phyloP scores from a whole-genome alignment of 305 asterid species.

The Fraxinus platypoda region DNA sequence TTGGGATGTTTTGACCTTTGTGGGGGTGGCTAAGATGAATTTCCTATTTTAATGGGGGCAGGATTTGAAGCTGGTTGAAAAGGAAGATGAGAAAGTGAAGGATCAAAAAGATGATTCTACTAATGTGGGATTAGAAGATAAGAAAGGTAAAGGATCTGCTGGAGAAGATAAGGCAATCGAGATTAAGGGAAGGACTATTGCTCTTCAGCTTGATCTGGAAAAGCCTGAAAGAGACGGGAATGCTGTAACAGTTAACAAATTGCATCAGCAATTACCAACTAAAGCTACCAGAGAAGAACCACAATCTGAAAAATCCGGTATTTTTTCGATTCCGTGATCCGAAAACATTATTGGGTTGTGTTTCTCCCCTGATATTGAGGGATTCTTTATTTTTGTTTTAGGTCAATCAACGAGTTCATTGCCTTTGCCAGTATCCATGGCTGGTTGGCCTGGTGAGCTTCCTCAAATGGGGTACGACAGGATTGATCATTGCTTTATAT shows the following conservation, averaged over 20 bases:
- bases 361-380: background rate
- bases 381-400: background rate
- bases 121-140: conserved; percentile 39
- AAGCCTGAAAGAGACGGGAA: conserved; percentile 57
- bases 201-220: conserved; percentile 67
- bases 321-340: background rate
- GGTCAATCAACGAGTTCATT: conserved; percentile 6
- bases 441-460: conserved; percentile 93
- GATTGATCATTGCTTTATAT: conserved; percentile 17
- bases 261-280: conserved; percentile 28
- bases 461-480: conserved; percentile 84
- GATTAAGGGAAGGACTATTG: conserved; percentile 43
- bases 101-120: conserved; percentile 28
- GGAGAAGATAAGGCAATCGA: conserved; percentile 43
- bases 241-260: conserved; percentile 34
- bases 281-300: conserved; percentile 41
- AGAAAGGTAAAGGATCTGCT: conserved; percentile 33
- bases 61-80: conserved; percentile 40
- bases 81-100: conserved; percentile 41
- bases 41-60: conserved; percentile 20
- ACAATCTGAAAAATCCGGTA: conserved; percentile 35
- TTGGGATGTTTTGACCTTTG: background rate
- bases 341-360: background rate
- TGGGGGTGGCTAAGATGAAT: background rate
- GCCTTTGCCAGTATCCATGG: background rate